These are phyloP conservation scores for Barnettozyma wickerhamii DNA, from an alignment of 805 yeast species.

Conservation along the genomic window DNA sequence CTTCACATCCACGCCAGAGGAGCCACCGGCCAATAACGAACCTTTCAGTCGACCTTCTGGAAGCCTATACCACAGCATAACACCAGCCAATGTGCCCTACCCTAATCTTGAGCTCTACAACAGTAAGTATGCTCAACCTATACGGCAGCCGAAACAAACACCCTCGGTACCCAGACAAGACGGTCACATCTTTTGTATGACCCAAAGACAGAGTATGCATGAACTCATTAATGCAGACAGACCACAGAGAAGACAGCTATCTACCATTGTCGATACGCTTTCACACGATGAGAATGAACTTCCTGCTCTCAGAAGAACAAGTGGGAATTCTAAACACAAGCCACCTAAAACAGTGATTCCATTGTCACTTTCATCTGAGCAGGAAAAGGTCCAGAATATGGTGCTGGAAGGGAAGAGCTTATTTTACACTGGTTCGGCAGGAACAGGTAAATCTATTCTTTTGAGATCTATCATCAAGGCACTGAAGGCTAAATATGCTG, in stretches of 20 bases:
- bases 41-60: too few relatives aligned
- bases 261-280: constrained; percentile 5
- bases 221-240: not conserved
- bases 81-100: not conserved
- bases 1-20: constrained; percentile 4
- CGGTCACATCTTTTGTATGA: constrained; percentile 24
- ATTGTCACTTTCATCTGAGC: constrained; percentile 50
- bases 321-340: constrained; percentile 17
- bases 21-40: too few relatives aligned
- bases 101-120: not conserved
- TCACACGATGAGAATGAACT: not conserved
- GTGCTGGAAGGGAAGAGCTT: constrained; percentile 63
- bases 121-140: not conserved
- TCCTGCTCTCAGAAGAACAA: not conserved
- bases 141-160: not conserved
- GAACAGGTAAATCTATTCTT: constrained; percentile 95
- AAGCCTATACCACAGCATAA: not conserved
- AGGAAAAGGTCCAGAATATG: constrained; percentile 57
- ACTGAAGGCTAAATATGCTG: constrained; percentile 40
- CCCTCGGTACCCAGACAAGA: not conserved
- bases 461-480: constrained; percentile 57
- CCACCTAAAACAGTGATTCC: constrained; percentile 22
- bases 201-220: constrained; percentile 24
- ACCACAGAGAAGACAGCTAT: not conserved
- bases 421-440: constrained; percentile 97